Percentiles rank a stretch among this genome's conserved stretches.
Evolutionary conservation across 2,329 filamentous ascomycete species (phyloP).

Genomic region (Colletotrichum kahawae): DNA sequence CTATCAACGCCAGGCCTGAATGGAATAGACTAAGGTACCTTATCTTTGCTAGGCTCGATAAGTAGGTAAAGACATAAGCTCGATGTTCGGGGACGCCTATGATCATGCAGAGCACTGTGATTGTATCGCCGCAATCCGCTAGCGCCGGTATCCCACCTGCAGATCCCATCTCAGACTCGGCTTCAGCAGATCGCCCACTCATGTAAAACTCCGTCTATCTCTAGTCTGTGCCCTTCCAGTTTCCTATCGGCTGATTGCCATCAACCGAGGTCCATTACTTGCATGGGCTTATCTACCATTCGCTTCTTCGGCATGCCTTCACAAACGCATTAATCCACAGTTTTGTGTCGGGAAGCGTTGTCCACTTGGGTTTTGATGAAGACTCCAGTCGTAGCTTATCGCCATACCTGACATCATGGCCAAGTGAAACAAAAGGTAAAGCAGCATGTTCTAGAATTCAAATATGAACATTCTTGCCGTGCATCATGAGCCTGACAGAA

Average conservation of each 20-base stretch:
- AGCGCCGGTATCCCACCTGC: not conserved
- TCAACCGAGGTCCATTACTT: not conserved
- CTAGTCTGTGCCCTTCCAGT: not conserved
- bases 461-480: not conserved
- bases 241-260: not conserved
- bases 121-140: not conserved
- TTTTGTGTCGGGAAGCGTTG: not conserved
- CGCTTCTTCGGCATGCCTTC: not conserved
- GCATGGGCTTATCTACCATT: not conserved
- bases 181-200: not conserved
- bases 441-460: not conserved
- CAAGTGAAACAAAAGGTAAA: not conserved
- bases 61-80: not conserved
- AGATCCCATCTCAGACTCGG: not conserved
- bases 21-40: not conserved
- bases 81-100: not conserved
- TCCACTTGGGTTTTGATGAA: not conserved
- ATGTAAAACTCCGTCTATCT: not conserved
- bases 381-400: not conserved
- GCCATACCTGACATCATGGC: not conserved
- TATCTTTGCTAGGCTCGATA: not conserved
- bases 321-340: not conserved
- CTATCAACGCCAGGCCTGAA: not conserved
- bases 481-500: not conserved
- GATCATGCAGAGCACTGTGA: not conserved